Evolutionary conservation across 768 basidiomycete genomes (phyloP).

Genomic region (Panaeolus papilionaceus): DNA sequence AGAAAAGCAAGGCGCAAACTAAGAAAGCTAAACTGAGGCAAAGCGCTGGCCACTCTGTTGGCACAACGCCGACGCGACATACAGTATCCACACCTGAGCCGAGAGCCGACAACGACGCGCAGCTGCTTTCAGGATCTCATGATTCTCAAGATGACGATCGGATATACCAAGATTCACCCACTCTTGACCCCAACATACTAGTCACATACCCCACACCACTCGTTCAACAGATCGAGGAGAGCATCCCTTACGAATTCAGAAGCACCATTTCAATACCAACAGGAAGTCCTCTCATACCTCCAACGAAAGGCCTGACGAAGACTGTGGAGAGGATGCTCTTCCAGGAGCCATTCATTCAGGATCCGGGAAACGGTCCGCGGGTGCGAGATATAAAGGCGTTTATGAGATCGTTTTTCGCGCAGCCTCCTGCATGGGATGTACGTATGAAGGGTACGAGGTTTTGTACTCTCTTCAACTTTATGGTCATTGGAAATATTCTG

Average conservation of each 20-base stretch:
- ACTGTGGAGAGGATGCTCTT: conserved; percentile 34
- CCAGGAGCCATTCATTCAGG: conserved; percentile 68
- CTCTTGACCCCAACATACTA: not conserved
- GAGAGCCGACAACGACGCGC: conserved; percentile 10
- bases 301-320: not conserved
- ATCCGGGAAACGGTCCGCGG: conserved; percentile 82
- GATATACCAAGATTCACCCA: not conserved
- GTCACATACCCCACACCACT: not conserved
- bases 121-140: not conserved
- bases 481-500: not conserved
- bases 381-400: conserved; percentile 74
- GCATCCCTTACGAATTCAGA: not conserved
- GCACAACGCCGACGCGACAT: not conserved
- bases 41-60: not conserved
- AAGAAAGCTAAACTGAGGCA: conserved; percentile 20
- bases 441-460: conserved; percentile 19
- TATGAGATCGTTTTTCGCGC: conserved; percentile 70
- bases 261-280: conserved; percentile 1
- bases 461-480: not conserved
- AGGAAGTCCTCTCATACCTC: not conserved
- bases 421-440: conserved; percentile 62
- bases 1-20: conserved; percentile 23
- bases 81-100: conserved; percentile 14
- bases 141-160: not conserved
- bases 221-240: not conserved